A percentile compares a stretch with the other conserved stretches of the same genome.
phyloP scores from a whole-genome alignment of 495 filamentous ascomycete genomes.

The Daldinia loculata region DNA sequence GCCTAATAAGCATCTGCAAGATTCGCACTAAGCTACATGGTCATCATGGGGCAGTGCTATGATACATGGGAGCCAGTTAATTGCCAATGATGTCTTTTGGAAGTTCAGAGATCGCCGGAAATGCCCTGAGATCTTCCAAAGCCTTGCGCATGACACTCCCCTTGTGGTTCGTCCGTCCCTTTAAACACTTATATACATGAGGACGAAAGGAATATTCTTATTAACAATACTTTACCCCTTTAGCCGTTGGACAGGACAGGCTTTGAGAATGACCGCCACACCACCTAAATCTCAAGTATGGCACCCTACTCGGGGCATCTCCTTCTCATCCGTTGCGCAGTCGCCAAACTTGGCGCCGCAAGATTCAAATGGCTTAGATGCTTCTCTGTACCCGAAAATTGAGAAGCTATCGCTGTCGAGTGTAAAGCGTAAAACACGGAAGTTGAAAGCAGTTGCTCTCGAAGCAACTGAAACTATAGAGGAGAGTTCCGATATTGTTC shows the following conservation, averaged over 20 bases:
- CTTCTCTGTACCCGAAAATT: conserved; percentile 13
- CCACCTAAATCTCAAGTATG: conserved; percentile 47
- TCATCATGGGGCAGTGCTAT: conserved; percentile 41
- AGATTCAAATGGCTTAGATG: conserved; percentile 7
- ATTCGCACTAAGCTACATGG: conserved; percentile 10
- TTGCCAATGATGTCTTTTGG: conserved; percentile 40
- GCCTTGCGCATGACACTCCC: conserved; percentile 21
- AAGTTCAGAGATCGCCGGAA: conserved; percentile 32
- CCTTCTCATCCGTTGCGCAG: conserved; percentile 42
- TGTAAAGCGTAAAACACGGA: conserved; percentile 1
- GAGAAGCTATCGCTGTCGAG: conserved; percentile 6
- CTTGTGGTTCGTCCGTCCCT: conserved; percentile 37
- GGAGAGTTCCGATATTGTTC: conserved; percentile 9
- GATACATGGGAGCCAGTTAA: conserved; percentile 11
- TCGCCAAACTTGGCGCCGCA: conserved; percentile 26
- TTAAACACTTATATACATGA: conserved; percentile 2
- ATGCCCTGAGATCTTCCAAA: conserved; percentile 39
- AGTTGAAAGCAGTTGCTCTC: background rate
- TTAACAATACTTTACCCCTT: conserved; percentile 14
- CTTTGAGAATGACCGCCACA: conserved; percentile 43
- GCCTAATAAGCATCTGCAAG: conserved; percentile 23
- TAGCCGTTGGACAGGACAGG: conserved; percentile 23
- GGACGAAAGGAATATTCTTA: background rate
- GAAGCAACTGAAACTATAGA: conserved; percentile 10
- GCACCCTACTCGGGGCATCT: conserved; percentile 53